Percentiles rank a stretch among this genome's conserved stretches.
These are phyloP conservation scores for Pisolithus microcarpus DNA, from an alignment of 768 basidiomycete genomes.

Conservation along the genomic window DNA sequence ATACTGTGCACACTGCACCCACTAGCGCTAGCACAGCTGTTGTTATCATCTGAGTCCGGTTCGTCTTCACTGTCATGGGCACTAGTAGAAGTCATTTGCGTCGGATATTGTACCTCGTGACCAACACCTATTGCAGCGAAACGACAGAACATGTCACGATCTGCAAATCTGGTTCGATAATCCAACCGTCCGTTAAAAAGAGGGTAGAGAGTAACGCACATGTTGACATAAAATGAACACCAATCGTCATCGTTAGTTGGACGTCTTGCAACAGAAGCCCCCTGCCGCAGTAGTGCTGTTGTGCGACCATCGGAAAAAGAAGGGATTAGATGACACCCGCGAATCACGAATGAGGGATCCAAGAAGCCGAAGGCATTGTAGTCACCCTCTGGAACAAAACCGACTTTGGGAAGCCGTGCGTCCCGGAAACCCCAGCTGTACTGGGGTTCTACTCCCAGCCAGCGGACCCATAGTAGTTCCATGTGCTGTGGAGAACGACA, in stretches of 20 bases:
- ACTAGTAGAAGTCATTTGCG: background rate
- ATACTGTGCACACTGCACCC: background rate
- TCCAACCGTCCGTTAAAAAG: too few relatives aligned
- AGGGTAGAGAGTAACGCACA: slow-evolving; percentile 11
- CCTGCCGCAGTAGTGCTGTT: background rate
- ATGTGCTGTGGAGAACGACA: slow-evolving; percentile 5
- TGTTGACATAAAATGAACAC: slow-evolving; percentile 19
- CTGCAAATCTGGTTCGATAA: too few relatives aligned
- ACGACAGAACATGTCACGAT: too few relatives aligned
- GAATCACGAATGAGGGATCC: slow-evolving; percentile 26
- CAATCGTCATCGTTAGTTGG: slow-evolving; percentile 11
- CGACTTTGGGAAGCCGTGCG: slow-evolving; percentile 3
- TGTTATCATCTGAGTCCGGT: background rate
- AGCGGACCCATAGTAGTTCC: slow-evolving; percentile 30
- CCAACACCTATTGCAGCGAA: background rate
- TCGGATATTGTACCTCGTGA: background rate
- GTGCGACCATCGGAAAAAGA: slow-evolving; percentile 19
- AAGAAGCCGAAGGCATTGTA: slow-evolving; percentile 29
- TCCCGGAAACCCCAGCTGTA: background rate
- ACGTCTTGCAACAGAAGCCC: background rate
- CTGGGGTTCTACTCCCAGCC: slow-evolving; percentile 18
- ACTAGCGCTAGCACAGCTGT: background rate
- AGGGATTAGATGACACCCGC: slow-evolving; percentile 29
- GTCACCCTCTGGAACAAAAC: too few relatives aligned
- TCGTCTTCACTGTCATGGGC: background rate